phyloP scores from a whole-genome alignment of 805 yeast species.

The Isabelozyma pseudorhagii region DNA sequence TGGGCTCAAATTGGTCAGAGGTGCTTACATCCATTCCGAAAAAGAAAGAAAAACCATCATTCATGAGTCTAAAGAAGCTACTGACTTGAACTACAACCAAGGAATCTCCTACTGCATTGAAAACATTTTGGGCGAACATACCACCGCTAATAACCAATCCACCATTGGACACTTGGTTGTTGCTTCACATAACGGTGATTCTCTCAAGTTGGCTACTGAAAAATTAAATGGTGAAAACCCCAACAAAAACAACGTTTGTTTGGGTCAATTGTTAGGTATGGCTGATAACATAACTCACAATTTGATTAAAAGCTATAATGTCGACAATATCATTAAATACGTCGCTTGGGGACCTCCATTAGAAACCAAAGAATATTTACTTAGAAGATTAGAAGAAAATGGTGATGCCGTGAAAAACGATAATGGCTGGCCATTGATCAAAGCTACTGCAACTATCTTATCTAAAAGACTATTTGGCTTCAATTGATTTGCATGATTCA shows the following conservation, averaged over 20 bases:
- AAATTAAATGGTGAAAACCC: slow-evolving; percentile 33
- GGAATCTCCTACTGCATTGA: slow-evolving; percentile 65
- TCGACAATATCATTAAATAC: slow-evolving; percentile 80
- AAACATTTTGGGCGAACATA: slow-evolving; percentile 40
- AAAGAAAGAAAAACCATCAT: slow-evolving; percentile 64
- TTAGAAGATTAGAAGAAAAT: slow-evolving; percentile 90
- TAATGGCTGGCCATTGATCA: slow-evolving; percentile 72
- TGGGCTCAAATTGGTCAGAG: slow-evolving; percentile 89
- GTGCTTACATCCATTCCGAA: slow-evolving; percentile 93
- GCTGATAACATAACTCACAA: slow-evolving; percentile 85
- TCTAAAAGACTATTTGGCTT: slow-evolving; percentile 18
- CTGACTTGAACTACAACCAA: slow-evolving; percentile 73
- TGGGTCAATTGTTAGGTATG: slow-evolving; percentile 94
- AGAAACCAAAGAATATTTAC: slow-evolving; percentile 86
- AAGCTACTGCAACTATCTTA: slow-evolving; percentile 40
- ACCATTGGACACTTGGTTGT: slow-evolving; percentile 77
- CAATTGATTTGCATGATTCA: neutral
- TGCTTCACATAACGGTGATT: slow-evolving; percentile 83
- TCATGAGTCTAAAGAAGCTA: slow-evolving; percentile 70
- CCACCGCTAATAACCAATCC: slow-evolving; percentile 32
- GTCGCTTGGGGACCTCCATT: slow-evolving; percentile 98
- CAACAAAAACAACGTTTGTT: slow-evolving; percentile 59
- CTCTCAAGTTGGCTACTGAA: slow-evolving; percentile 70
- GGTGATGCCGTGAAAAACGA: slow-evolving; percentile 90
- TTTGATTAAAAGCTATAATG: slow-evolving; percentile 60